Base-by-base conservation (phyloP, 441 rosid species). In the Erysimum pusillum region DNA sequence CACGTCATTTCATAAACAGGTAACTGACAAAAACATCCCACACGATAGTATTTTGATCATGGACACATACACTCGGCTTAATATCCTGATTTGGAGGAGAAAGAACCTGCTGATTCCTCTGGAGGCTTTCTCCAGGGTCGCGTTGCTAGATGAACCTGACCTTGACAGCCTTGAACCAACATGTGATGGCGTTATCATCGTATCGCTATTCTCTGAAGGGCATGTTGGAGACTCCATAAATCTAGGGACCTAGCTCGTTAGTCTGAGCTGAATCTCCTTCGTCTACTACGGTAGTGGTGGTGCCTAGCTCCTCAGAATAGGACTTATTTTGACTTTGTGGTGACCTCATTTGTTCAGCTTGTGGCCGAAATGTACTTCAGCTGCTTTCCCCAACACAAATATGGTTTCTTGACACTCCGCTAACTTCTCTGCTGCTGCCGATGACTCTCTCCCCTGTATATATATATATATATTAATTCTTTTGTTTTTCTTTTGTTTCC, bases 331-430 rank as follows among this genome's bases (percentile, higher is more conserved):
- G 88, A 4, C 75, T 83, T 73, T 58, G 44, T 7, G 89, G 83
- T 72, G 88, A 87, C 57, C 80, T 86, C 39, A 64, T 65, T 14
- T 53, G 54, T 42, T 91, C 96, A 22, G 88, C 54, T 65, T 83
- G 92, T 17, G 95, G 97, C 42, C 80, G 86, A 25, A 95, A 75
- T 22, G 91, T n/a, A 76, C 45, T 91, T 86, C 60, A 94, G 69
- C 82, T 94, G 99, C 80, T 85, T 92, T 66, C 98, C 98, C 2
- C n/a, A 95, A 88, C 41, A 92, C 88, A 82, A 87, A 86, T 81
- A 95, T 92, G 53, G 99, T 95, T 83, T 95, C 93, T 69, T 95
- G 98, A 82, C 99, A 95, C 86, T 91, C 96, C 0, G 96, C 96
- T 75, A 95, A 84, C 87, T 91, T 95, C 85, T 90, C 98, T 5